phyloP scores from a whole-genome alignment of 768 basidiomycete genomes.

The Panaeolus cyanescens region DNA sequence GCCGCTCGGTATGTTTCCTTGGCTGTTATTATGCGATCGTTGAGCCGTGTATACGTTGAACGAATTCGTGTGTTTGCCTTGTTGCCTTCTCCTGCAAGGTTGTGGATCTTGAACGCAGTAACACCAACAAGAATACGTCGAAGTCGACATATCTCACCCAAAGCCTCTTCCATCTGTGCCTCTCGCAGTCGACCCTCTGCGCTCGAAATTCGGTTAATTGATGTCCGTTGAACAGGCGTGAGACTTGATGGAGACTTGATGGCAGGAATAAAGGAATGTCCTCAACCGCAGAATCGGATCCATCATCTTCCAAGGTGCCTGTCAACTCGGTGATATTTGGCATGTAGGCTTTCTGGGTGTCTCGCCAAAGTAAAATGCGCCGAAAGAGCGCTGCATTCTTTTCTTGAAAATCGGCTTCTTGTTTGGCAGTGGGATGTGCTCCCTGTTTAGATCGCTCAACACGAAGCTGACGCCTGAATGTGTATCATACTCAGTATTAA shows the following conservation, averaged over 20 bases:
- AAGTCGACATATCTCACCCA: constrained; percentile 18
- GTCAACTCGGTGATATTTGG: constrained; percentile 11
- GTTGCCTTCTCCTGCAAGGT: constrained; percentile 21
- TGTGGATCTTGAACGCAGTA: constrained; percentile 22
- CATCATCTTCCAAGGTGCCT: background rate
- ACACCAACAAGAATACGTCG: constrained; percentile 15
- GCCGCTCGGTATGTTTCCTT: constrained; percentile 16
- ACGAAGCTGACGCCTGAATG: background rate
- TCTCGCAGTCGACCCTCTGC: constrained; percentile 15
- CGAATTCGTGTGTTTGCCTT: constrained; percentile 19
- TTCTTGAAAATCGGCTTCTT: constrained; percentile 15
- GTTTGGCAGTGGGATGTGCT: constrained; percentile 1
- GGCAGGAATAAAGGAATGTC: constrained; percentile 4
- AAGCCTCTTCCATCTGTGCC: constrained; percentile 22
- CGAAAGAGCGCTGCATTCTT: constrained; percentile 2
- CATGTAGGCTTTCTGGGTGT: constrained; percentile 10
- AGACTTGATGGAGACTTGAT: constrained; percentile 6
- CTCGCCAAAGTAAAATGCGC: constrained; percentile 9
- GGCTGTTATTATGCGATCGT: constrained; percentile 4
- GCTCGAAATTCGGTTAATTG: background rate
- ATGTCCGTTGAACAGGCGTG: background rate
- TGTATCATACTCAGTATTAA: no score
- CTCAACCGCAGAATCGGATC: background rate
- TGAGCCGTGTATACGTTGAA: constrained; percentile 12
- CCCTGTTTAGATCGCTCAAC: background rate